Conservation (phyloP, 257 asterid species). For the Misopates orontium region DNA sequence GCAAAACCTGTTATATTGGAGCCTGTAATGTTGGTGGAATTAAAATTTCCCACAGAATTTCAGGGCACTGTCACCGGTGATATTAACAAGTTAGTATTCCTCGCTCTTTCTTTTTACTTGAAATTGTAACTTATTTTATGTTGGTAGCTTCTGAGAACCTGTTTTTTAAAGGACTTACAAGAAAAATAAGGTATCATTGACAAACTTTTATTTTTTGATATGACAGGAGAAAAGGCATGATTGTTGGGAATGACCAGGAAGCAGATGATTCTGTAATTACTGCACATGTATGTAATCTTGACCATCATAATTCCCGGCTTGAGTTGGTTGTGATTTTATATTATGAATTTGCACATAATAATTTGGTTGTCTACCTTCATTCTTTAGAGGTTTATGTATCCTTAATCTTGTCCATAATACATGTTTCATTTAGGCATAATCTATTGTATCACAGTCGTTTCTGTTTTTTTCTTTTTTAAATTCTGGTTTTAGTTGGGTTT, state of each 20-base stretch:
- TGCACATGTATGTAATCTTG: conserved; percentile 63
- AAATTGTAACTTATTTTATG: not conserved
- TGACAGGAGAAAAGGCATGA: conserved; percentile 92
- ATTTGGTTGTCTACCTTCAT: too few relatives aligned
- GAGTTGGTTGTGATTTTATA: too few relatives aligned
- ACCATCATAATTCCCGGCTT: too few relatives aligned
- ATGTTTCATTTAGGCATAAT: too few relatives aligned
- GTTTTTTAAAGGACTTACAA: conserved; percentile 13
- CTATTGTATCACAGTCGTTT: too few relatives aligned
- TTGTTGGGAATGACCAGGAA: conserved; percentile 94
- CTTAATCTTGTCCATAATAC: too few relatives aligned
- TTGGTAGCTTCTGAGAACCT: conserved; percentile 4
- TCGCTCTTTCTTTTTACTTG: conserved; percentile 14
- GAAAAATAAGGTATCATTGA: conserved; percentile 6
- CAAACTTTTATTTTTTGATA: conserved; percentile 20
- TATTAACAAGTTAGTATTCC: conserved; percentile 72
- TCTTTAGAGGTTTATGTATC: too few relatives aligned
- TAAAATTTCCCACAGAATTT: conserved; percentile 85
- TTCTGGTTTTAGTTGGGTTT: too few relatives aligned
- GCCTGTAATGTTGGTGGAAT: conserved; percentile 93
- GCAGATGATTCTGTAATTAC: conserved; percentile 83
- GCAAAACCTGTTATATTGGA: conserved; percentile 95
- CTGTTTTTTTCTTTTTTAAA: too few relatives aligned
- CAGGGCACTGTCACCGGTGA: conserved; percentile 97
- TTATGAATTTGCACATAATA: too few relatives aligned